Conservation (phyloP, 768 basidiomycete genomes). For the Phlebiopsis gigantea region DNA sequence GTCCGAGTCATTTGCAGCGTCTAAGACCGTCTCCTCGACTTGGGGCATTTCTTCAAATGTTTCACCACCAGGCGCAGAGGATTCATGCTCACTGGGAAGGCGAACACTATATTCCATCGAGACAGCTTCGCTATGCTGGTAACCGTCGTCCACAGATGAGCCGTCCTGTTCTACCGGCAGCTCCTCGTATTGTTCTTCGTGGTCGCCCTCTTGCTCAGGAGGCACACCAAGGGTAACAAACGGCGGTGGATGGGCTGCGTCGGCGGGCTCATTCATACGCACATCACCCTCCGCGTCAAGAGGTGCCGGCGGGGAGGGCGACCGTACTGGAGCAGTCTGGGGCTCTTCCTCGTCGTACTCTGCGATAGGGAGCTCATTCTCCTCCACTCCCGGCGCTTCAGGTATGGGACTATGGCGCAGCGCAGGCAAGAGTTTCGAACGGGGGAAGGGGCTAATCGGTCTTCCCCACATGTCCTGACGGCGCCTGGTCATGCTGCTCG, state of each 20-base stretch:
- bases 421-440: background rate
- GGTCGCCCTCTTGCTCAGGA: no score
- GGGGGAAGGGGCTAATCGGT: conserved; percentile 61
- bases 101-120: background rate
- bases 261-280: no score
- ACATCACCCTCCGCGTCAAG: background rate
- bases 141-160: no score
- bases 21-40: background rate
- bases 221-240: no score
- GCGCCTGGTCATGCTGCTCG: conserved; percentile 46
- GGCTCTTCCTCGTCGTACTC: conserved; percentile 4
- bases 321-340: background rate
- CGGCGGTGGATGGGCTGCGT: no score
- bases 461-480: conserved; percentile 60
- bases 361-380: background rate
- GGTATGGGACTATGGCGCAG: conserved; percentile 2
- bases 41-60: background rate
- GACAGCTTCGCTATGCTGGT: background rate
- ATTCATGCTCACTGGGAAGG: background rate
- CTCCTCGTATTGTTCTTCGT: no score
- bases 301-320: background rate
- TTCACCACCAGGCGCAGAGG: background rate
- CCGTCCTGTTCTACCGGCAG: background rate
- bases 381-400: background rate
- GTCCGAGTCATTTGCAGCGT: background rate